phyloP scores from a whole-genome alignment of 768 basidiomycete genomes.

The Mycena vulgaris region DNA sequence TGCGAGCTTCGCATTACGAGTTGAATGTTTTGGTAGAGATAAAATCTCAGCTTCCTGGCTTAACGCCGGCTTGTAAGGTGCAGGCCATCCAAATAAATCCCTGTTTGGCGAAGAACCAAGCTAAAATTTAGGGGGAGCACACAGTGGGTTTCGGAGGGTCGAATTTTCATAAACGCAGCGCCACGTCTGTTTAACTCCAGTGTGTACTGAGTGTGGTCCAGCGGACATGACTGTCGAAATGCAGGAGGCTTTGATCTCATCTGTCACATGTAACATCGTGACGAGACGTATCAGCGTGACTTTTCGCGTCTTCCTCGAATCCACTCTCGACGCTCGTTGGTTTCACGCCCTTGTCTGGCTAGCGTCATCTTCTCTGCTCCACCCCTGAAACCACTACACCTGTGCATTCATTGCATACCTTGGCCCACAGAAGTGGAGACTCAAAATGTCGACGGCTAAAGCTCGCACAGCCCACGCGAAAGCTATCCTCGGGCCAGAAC shows the following conservation, averaged over 20 bases:
- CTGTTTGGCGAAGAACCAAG: too few relatives aligned
- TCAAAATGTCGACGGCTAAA: slow-evolving; percentile 61
- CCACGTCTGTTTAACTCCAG: background rate
- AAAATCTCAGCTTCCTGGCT: too few relatives aligned
- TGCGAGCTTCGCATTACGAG: too few relatives aligned
- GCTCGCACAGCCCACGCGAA: slow-evolving; percentile 74
- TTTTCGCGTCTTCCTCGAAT: background rate
- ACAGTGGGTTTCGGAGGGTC: too few relatives aligned
- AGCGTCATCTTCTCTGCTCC: background rate
- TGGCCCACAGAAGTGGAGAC: background rate
- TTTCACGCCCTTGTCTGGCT: background rate
- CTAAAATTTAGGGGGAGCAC: too few relatives aligned
- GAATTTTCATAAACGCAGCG: too few relatives aligned
- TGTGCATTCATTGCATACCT: background rate
- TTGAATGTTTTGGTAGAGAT: too few relatives aligned
- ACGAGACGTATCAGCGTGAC: background rate
- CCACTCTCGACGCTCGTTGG: background rate
- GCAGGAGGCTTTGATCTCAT: background rate
- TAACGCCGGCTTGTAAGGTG: too few relatives aligned
- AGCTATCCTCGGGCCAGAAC: slow-evolving; percentile 85
- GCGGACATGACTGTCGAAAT: background rate
- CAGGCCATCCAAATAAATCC: too few relatives aligned
- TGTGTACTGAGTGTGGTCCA: background rate
- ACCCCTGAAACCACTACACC: background rate
- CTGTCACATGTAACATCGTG: background rate